Percentiles rank a stretch among this genome's conserved stretches.
These are phyloP conservation scores for Termitomyces eurrhizus DNA, from an alignment of 768 basidiomycete species.

Conservation along the genomic window DNA sequence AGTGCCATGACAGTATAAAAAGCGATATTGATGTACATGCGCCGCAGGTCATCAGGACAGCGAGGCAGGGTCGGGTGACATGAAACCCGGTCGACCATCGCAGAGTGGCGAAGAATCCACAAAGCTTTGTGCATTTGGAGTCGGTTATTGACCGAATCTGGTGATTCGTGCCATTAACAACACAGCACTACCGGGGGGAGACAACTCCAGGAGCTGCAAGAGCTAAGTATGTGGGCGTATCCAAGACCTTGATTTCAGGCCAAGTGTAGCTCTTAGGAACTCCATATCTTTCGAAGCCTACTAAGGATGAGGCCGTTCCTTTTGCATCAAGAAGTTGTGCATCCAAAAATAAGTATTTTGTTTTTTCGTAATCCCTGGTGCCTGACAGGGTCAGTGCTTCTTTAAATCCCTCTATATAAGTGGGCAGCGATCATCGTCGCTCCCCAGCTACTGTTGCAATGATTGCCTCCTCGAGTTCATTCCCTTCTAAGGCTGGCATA, in stretches of 20 bases:
- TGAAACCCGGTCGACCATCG: not conserved
- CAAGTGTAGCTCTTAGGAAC: conserved; percentile 1
- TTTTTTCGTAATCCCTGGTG: conserved; percentile 1
- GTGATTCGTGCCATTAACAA: not conserved
- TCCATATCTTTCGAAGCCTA: conserved; percentile 1
- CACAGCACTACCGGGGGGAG: not conserved
- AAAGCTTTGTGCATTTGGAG: not conserved
- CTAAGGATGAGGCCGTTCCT: not conserved
- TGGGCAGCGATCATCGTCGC: not conserved
- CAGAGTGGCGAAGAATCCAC: not conserved
- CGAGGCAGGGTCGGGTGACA: conserved; percentile 8
- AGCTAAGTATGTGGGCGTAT: conserved; percentile 5
- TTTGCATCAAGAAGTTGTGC: conserved; percentile 5
- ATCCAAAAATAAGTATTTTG: not conserved
- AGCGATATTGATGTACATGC: not conserved
- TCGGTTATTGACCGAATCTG: not conserved
- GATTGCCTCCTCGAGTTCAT: conserved; percentile 7
- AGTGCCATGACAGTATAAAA: not conserved
- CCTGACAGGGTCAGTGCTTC: conserved; percentile 1
- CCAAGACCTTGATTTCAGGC: conserved; percentile 2
- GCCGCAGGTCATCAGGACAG: not conserved
- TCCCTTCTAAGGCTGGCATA: not conserved
- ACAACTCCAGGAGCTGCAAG: not conserved
- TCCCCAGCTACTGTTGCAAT: conserved; percentile 6
- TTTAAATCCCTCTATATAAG: conserved; percentile 9